phyloP scores from a whole-genome alignment of 768 basidiomycete genomes.

The Amanita phalloides region DNA sequence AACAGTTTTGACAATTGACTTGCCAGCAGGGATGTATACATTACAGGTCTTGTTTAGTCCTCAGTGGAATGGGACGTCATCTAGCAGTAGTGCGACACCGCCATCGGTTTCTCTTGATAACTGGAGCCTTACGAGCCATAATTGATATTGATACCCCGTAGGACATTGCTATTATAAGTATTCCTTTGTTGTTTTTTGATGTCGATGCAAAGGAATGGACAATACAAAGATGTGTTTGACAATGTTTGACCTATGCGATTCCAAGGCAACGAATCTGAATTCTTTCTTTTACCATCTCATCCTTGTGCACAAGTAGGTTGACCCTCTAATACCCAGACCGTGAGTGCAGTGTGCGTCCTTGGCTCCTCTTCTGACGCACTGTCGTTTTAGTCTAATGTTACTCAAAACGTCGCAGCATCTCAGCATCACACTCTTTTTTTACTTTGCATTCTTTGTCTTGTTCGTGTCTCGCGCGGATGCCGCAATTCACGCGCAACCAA shows the following conservation, averaged over 20 bases:
- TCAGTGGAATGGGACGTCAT: slow-evolving; percentile 71
- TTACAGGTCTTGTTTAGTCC: slow-evolving; percentile 88
- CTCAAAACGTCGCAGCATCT: slow-evolving; percentile 30
- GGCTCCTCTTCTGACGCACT: neutral
- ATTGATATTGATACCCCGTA: slow-evolving; percentile 21
- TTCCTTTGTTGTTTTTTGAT: slow-evolving; percentile 4
- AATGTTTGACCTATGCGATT: neutral
- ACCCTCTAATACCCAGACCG: neutral
- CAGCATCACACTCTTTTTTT: slow-evolving; percentile 56
- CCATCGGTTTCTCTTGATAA: slow-evolving; percentile 53
- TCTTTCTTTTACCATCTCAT: slow-evolving; percentile 6
- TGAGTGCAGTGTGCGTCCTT: neutral
- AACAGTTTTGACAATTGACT: slow-evolving; percentile 64
- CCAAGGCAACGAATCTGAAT: slow-evolving; percentile 1
- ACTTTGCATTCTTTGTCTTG: slow-evolving; percentile 42
- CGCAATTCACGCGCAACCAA: slow-evolving; percentile 35
- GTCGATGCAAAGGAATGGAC: neutral
- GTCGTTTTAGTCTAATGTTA: slow-evolving; percentile 29
- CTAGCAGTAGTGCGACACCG: slow-evolving; percentile 55
- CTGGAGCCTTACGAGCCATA: slow-evolving; percentile 79
- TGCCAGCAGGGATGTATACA: slow-evolving; percentile 61
- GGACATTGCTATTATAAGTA: slow-evolving; percentile 7
- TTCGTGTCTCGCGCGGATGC: slow-evolving; percentile 35
- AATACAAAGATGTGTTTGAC: neutral
- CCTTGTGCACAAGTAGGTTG: slow-evolving; percentile 3